A percentile compares a stretch with the other conserved stretches of the same genome.
phyloP scores from a whole-genome alignment of 1,284 basidiomycete genomes.

The Ustilago trichophora region DNA sequence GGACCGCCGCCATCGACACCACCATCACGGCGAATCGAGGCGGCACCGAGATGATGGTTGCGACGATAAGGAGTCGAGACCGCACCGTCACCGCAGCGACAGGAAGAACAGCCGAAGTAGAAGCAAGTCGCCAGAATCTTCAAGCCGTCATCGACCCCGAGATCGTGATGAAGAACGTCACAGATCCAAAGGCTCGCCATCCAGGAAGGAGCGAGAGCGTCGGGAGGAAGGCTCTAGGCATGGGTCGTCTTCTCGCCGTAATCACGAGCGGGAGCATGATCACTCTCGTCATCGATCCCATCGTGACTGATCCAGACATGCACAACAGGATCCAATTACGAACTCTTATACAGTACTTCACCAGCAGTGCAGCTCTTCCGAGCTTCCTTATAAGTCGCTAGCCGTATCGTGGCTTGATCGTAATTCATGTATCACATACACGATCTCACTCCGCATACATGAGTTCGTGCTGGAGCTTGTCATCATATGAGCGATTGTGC shows the following conservation, averaged over 20 bases:
- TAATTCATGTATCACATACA: no score
- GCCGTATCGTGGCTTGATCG: no score
- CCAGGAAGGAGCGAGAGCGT: not conserved
- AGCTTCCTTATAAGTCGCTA: no score
- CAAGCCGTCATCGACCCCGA: constrained; percentile 7
- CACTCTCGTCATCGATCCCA: not conserved
- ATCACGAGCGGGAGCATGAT: not conserved
- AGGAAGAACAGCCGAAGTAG: constrained; percentile 15
- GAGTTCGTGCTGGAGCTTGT: no score
- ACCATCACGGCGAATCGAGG: constrained; percentile 2
- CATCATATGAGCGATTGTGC: no score
- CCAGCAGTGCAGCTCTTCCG: no score
- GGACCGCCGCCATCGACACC: constrained; percentile 5
- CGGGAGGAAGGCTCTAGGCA: not conserved
- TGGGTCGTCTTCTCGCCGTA: constrained; percentile 2
- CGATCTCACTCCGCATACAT: no score
- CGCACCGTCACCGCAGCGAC: constrained; percentile 2
- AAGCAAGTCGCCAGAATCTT: constrained; percentile 21
- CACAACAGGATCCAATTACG: no score
- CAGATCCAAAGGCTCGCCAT: not conserved
- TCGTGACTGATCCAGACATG: not conserved
- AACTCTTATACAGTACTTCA: no score
- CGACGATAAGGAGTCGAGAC: constrained; percentile 10
- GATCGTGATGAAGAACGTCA: constrained; percentile 1
- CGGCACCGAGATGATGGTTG: constrained; percentile 7